Conservation (phyloP, 352 stramenopile species). For the Globisporangium cylindrosporum region DNA sequence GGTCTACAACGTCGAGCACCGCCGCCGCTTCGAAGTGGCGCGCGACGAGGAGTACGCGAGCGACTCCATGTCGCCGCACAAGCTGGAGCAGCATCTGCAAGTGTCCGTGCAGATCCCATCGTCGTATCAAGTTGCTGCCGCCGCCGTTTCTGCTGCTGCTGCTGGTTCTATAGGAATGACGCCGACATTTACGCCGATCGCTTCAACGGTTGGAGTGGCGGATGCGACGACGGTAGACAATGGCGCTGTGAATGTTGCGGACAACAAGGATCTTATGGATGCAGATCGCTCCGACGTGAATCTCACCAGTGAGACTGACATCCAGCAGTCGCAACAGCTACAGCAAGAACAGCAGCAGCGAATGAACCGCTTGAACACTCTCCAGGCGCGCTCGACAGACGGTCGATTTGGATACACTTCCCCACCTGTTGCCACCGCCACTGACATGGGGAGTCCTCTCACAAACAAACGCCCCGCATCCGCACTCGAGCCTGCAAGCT, state of each 20-base stretch:
- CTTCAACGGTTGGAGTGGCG: not conserved
- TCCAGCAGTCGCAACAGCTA: conserved; percentile 1
- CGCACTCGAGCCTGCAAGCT: conserved; percentile 21
- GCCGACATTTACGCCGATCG: conserved; percentile 5
- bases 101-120: conserved; percentile 9
- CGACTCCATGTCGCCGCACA: conserved; percentile 10
- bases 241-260: not conserved
- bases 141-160: not conserved
- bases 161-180: not conserved
- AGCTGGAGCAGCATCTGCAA: conserved; percentile 13
- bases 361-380: not conserved
- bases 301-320: not conserved
- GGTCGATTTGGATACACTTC: conserved; percentile 7
- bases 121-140: not conserved
- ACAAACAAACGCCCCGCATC: conserved; percentile 26
- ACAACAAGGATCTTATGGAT: not conserved
- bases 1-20: conserved; percentile 75
- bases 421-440: not conserved
- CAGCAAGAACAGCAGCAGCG: not conserved
- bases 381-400: conserved; percentile 1
- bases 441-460: not conserved
- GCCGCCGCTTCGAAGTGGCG: conserved; percentile 72
- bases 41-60: conserved; percentile 47
- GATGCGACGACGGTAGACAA: not conserved
- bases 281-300: not conserved